A percentile compares a stretch with the other conserved stretches of the same genome.
Conservation (phyloP, 2,329 filamentous ascomycete species). For the Xylariaceae sp. region DNA sequence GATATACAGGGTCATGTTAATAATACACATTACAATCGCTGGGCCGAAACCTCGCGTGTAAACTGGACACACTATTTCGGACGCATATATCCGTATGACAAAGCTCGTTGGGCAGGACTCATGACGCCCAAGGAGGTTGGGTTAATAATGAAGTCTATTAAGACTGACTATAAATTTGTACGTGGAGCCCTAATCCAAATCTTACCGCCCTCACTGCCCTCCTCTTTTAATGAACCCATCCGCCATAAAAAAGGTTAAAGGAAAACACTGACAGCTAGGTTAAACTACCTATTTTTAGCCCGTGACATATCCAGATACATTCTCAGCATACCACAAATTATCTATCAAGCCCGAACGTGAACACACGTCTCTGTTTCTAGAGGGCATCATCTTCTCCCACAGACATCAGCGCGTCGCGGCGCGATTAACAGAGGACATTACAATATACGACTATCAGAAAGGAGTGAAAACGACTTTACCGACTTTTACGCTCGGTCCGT, state of each 20-base stretch:
- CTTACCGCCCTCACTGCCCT: not conserved
- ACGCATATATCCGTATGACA: slow-evolving; percentile 58
- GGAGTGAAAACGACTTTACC: slow-evolving; percentile 56
- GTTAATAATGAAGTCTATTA: slow-evolving; percentile 76
- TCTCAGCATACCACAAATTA: slow-evolving; percentile 83
- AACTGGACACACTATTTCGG: slow-evolving; percentile 76
- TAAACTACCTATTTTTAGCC: slow-evolving; percentile 51
- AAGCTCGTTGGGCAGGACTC: slow-evolving; percentile 64
- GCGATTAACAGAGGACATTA: slow-evolving; percentile 72
- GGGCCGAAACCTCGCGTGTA: slow-evolving; percentile 76
- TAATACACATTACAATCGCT: slow-evolving; percentile 79
- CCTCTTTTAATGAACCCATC: not conserved
- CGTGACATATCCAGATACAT: slow-evolving; percentile 76
- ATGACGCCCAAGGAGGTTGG: slow-evolving; percentile 66
- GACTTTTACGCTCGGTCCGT: slow-evolving; percentile 60
- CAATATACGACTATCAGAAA: slow-evolving; percentile 70
- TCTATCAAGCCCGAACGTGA: slow-evolving; percentile 45
- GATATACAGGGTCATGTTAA: slow-evolving; percentile 67
- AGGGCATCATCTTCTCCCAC: slow-evolving; percentile 72
- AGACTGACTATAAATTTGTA: slow-evolving; percentile 85
- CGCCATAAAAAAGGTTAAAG: not conserved
- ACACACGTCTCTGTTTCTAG: slow-evolving; percentile 52
- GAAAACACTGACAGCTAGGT: slow-evolving; percentile 1
- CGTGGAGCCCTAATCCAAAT: slow-evolving; percentile 32
- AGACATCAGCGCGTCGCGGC: slow-evolving; percentile 70